A percentile compares a stretch with the other conserved stretches of the same genome.
Conservation (phyloP, 2,329 filamentous ascomycete species). For the Plenodomus tracheiphilus region DNA sequence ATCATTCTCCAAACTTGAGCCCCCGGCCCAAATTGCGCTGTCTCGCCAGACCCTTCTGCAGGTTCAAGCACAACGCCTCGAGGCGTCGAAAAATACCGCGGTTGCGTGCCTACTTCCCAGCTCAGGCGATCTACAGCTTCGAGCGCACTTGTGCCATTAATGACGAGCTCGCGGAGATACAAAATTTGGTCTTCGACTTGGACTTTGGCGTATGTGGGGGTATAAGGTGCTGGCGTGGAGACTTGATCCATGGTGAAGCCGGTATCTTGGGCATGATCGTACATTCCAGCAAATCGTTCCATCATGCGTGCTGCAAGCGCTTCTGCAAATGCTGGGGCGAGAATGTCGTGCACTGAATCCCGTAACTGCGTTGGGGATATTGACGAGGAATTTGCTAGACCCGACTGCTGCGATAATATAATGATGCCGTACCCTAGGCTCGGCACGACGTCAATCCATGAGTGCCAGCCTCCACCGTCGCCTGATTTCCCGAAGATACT, state of each 20-base stretch:
- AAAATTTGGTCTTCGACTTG: constrained; percentile 30
- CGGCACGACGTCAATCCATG: constrained; percentile 36
- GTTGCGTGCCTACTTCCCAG: constrained; percentile 23
- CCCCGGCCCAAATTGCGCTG: constrained; percentile 25
- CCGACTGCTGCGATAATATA: constrained; percentile 23
- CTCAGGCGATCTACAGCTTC: constrained; percentile 32
- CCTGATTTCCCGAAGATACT: constrained; percentile 37
- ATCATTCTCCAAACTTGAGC: constrained; percentile 34
- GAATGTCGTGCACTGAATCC: constrained; percentile 23
- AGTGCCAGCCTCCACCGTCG: constrained; percentile 36
- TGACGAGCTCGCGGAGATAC: constrained; percentile 30
- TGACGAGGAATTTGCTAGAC: constrained; percentile 14
- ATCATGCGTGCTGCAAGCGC: constrained; percentile 15
- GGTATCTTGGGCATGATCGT: constrained; percentile 21
- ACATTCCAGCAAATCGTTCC: constrained; percentile 27
- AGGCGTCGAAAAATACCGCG: constrained; percentile 24
- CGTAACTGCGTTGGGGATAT: constrained; percentile 22
- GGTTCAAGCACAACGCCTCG: constrained; percentile 31
- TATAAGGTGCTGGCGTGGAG: constrained; percentile 2
- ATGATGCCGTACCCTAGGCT: constrained; percentile 37
- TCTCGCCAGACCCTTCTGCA: constrained; percentile 28
- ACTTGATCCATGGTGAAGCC: constrained; percentile 25
- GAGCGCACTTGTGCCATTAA: constrained; percentile 34
- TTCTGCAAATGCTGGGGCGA: constrained; percentile 32
- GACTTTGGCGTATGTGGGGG: constrained; percentile 23